Evolutionary conservation across 305 asterid genomes (phyloP), one percentile per base, ranked within the genome.

Genomic region (Solanum hybrid): DNA sequence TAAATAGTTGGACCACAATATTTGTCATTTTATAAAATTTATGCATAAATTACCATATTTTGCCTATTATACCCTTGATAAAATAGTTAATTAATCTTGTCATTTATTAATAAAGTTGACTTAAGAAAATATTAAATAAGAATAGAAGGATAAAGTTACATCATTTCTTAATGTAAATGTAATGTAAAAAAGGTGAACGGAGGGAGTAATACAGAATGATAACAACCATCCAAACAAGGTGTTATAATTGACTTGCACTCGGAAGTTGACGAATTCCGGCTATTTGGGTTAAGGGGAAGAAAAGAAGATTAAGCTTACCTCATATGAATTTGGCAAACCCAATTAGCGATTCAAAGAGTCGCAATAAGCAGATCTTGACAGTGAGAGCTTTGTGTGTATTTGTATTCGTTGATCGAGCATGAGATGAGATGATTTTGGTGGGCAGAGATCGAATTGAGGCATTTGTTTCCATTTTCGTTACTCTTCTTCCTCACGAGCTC

Each of bases 401-500:
- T 39, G 35, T 74, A 7, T 29, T 29, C n/a, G n/a, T 7, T 81
- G 34, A 14, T 40, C 67, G 86, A 80, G 86, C 67, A 74, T 74
- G 88, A 87, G 37, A 74, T 80, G 88, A 87, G 37, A 77, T 77
- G 92, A 92, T 88, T 88, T 87, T 93, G 82, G 85, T 94, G 26
- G 95, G 93, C 18, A 96, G 94, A 94, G 91, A 95, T 90, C 95
- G 96, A 83, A 71, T 96, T 6, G 96, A 96, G 90, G 87, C 97
- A 14, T 51, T 96, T 87, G 88, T 96, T 73, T 94, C 98, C 33
- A 87, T 93, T 71, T 97, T 97, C 91, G 99, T 97, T 22, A 94
- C 96, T 11, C 96, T 95, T 90, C 92, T 95, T 89, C 97, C 99
- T 6, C 98, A 96, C 93, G 99, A 97, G 91, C 93, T 93, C 88